Conservation (phyloP, 1,284 basidiomycete species). For the Cryptococcus sp. region DNA sequence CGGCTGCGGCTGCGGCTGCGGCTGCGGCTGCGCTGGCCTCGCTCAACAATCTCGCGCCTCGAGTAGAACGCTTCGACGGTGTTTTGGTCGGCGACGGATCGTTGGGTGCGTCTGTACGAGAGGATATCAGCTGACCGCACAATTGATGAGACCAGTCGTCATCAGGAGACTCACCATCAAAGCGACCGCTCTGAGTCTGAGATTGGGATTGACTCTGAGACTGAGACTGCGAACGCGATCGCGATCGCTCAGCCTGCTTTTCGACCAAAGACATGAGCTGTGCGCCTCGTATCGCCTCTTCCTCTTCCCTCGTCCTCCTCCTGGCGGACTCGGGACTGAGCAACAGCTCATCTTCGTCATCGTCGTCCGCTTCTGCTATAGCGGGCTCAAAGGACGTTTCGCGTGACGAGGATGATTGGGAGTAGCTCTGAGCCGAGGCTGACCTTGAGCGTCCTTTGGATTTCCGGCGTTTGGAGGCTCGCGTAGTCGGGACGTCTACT, state of each 20-base stretch:
- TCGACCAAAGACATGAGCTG: background rate
- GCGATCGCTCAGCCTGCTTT: background rate
- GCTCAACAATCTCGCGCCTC: too few species aligned
- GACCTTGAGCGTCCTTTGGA: too few species aligned
- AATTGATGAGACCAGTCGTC: background rate
- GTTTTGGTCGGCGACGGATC: constrained; percentile 5
- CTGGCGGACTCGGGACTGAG: constrained; percentile 33
- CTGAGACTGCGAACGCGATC: background rate
- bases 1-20: too few species aligned
- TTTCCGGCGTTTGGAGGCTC: too few species aligned
- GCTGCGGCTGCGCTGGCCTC: too few species aligned
- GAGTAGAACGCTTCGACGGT: too few species aligned
- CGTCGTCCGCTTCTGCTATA: constrained; percentile 13
- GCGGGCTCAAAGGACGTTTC: background rate
- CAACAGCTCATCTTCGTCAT: constrained; percentile 35
- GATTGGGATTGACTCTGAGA: constrained; percentile 2
- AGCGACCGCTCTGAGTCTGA: constrained; percentile 23
- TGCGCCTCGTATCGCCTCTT: constrained; percentile 15
- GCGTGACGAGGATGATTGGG: too few species aligned
- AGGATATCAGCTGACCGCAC: background rate
- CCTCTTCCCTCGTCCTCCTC: constrained; percentile 28
- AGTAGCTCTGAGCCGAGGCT: too few species aligned
- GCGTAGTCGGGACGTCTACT: too few species aligned
- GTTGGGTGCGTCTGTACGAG: constrained; percentile 12
- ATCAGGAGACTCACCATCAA: constrained; percentile 22